Evolutionary conservation across 2,329 filamentous ascomycete species (phyloP).

Genomic region (Ciborinia camelliae): DNA sequence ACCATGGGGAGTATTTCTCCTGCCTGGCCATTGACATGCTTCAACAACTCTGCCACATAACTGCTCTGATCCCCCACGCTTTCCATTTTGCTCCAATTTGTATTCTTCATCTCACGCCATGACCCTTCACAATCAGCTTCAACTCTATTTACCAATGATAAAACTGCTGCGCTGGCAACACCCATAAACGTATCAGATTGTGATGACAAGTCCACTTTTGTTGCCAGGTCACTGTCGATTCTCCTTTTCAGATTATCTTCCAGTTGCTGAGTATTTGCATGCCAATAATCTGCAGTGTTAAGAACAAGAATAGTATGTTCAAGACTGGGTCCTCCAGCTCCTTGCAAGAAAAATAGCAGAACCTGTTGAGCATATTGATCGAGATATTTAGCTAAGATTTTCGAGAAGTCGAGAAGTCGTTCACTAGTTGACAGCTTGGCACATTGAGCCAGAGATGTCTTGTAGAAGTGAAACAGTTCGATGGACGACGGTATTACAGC

Average conservation of each 20-base stretch:
- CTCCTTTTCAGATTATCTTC: slow-evolving; percentile 92
- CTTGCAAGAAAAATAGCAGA: slow-evolving; percentile 65
- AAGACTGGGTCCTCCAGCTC: slow-evolving; percentile 49
- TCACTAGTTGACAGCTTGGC: slow-evolving; percentile 93
- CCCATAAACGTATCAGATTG: slow-evolving; percentile 95
- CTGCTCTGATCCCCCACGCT: slow-evolving; percentile 89
- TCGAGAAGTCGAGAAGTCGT: slow-evolving; percentile 78
- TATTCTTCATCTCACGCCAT: slow-evolving; percentile 97
- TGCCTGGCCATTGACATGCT: slow-evolving; percentile 66
- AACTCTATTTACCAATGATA: slow-evolving; percentile 78
- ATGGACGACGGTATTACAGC: slow-evolving; percentile 91
- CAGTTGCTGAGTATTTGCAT: slow-evolving; percentile 85
- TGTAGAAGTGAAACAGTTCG: slow-evolving; percentile 96
- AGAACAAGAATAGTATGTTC: slow-evolving; percentile 82
- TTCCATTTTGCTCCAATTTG: slow-evolving; percentile 91
- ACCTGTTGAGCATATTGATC: slow-evolving; percentile 96
- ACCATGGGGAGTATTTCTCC: slow-evolving; percentile 73
- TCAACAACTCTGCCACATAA: slow-evolving; percentile 80
- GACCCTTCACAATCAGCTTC: slow-evolving; percentile 78
- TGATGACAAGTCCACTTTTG: slow-evolving; percentile 81
- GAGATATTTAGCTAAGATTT: slow-evolving; percentile 84
- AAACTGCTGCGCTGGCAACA: slow-evolving; percentile 82
- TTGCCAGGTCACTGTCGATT: slow-evolving; percentile 74
- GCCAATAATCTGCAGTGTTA: slow-evolving; percentile 97
- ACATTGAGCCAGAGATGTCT: slow-evolving; percentile 87